Conservation (phyloP, 768 basidiomycete species). For the Amanita pallidorosea region DNA sequence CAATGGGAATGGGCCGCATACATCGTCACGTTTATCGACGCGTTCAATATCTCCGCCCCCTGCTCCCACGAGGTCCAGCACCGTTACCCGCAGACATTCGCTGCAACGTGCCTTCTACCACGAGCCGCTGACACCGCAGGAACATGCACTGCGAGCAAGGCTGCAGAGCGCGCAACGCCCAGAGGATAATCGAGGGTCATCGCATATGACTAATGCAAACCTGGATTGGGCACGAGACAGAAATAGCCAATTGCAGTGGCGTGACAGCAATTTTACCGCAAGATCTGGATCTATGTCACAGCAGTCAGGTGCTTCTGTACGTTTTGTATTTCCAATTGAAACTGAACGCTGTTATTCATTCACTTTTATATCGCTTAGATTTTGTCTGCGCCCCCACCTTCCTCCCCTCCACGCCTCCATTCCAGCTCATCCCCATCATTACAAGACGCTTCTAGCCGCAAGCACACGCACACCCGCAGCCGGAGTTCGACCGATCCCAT, state of each 20-base stretch:
- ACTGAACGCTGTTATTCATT: neutral
- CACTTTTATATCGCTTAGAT: neutral
- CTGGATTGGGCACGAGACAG: neutral
- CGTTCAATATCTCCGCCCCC: slow-evolving; percentile 1
- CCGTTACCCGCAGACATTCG: slow-evolving; percentile 1
- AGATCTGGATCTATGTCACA: slow-evolving; percentile 6
- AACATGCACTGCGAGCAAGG: slow-evolving; percentile 2
- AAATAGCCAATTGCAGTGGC: neutral
- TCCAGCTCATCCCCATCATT: neutral
- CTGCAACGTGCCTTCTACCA: slow-evolving; percentile 1
- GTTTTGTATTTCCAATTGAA: neutral
- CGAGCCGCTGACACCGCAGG: neutral
- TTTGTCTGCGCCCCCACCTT: neutral
- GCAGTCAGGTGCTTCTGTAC: slow-evolving; percentile 2
- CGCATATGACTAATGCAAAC: neutral
- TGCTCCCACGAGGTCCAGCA: neutral
- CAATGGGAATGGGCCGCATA: neutral
- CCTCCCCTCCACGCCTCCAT: neutral
- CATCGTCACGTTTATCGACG: neutral
- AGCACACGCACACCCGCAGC: slow-evolving; percentile 1
- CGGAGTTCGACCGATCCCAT: slow-evolving; percentile 6
- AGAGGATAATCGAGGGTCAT: neutral
- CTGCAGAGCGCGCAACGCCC: neutral
- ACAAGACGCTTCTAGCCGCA: neutral
- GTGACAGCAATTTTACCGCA: neutral